These are phyloP conservation scores for Fusarium temperatum DNA, from an alignment of 2,329 filamentous ascomycete genomes.

Conservation along the genomic window DNA sequence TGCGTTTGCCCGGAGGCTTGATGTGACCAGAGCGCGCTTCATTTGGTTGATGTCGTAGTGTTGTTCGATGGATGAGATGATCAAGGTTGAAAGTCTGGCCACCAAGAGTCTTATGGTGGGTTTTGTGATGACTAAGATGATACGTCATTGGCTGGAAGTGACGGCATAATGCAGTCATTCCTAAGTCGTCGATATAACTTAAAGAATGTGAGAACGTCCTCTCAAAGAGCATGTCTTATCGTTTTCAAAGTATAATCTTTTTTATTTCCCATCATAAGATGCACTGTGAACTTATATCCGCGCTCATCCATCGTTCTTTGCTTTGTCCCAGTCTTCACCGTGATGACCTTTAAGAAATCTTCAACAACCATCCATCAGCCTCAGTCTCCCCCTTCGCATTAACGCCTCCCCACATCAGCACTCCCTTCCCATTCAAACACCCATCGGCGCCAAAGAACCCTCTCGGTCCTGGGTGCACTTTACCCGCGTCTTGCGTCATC, in stretches of 20 bases:
- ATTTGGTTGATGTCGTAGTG: background rate
- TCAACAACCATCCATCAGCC: constrained; percentile 33
- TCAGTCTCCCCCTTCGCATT: constrained; percentile 36
- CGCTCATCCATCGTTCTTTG: accelerated
- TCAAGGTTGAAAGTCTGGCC: background rate
- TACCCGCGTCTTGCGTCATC: constrained; percentile 26
- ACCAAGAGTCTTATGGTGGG: background rate
- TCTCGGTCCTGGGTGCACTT: constrained; percentile 33
- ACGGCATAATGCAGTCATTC: constrained; percentile 4
- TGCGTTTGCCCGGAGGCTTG: accelerated
- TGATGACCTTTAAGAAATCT: constrained; percentile 2
- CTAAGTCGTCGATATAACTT: background rate
- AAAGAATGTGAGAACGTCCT: accelerated
- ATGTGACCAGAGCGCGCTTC: background rate
- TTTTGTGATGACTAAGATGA: background rate
- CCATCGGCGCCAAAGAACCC: constrained; percentile 31
- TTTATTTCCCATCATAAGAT: accelerated
- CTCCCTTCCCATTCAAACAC: constrained; percentile 18
- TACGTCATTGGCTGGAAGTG: constrained; percentile 25
- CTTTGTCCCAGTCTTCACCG: background rate
- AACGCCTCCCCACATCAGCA: constrained; percentile 33
- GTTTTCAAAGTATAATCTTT: background rate
- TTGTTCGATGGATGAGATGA: too few species aligned
- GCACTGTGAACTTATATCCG: background rate
- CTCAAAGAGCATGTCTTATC: too few species aligned